These are phyloP conservation scores for Cystobasidium slooffiae DNA, from an alignment of 1,284 basidiomycete genomes.

Conservation along the genomic window DNA sequence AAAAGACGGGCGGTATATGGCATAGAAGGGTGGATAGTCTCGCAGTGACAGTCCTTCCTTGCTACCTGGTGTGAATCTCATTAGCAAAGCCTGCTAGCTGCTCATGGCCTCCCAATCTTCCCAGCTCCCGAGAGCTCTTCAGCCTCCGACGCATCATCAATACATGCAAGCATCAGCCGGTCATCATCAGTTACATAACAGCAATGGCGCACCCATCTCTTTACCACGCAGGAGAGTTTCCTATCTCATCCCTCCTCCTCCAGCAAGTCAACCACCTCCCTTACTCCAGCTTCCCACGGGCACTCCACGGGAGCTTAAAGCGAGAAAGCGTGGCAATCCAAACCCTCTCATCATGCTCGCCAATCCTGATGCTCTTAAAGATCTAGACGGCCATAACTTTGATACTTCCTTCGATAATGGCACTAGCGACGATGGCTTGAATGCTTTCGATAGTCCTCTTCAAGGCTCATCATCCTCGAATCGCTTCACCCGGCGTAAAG, in stretches of 20 bases:
- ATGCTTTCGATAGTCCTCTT: conserved; percentile 7
- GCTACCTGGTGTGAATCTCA: no score
- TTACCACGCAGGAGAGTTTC: conserved; percentile 66
- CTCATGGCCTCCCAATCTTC: not conserved
- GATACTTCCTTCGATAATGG: not conserved
- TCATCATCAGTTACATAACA: conserved; percentile 8
- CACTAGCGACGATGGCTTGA: not conserved
- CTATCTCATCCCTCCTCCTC: conserved; percentile 79
- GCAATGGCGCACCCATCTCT: conserved; percentile 47
- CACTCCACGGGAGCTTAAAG: conserved; percentile 59
- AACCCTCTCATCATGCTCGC: conserved; percentile 45
- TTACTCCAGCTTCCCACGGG: conserved; percentile 69
- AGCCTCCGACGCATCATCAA: conserved; percentile 8
- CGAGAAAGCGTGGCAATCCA: conserved; percentile 54
- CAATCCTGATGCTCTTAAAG: conserved; percentile 44
- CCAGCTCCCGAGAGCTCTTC: conserved; percentile 13
- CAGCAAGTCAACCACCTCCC: conserved; percentile 63
- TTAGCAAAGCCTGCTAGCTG: no score
- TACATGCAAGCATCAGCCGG: not conserved
- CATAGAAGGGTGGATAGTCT: no score
- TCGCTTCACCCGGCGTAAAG: not conserved
- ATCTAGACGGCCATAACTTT: not conserved
- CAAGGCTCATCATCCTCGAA: not conserved
- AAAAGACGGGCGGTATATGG: no score
- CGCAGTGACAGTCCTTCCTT: no score